Base-by-base conservation (phyloP, 179 eudicot genomes). In the Nepenthes alata region DNA sequence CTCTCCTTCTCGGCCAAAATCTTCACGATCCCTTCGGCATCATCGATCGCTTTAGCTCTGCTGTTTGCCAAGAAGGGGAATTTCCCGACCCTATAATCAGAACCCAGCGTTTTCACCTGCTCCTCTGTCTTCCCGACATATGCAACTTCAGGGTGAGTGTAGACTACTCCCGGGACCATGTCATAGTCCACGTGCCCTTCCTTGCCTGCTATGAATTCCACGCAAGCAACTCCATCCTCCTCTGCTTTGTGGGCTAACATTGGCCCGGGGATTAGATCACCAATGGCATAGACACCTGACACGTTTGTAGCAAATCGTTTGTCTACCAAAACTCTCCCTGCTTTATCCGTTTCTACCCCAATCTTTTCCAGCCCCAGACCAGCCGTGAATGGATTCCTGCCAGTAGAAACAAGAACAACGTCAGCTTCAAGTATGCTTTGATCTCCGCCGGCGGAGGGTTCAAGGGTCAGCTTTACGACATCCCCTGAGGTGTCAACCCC, bases 171-270 rank as follows among this genome's bases (percentile, higher is more conserved):
- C 2, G 96, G 98, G 37, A 91, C 98, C 84, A 83, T 12, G 73
- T 91, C 95, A 59, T 91, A 91, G 81, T 86, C 98, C 64, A 91
- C 96, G 15, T 91, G 98, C 41, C 95, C 96, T 62, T 79, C 85
- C 70, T 88, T 91, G 57, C 97, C 96, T 11, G 96, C 95, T 71
- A 91, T 77, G 68, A 71, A 88, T 69, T 91, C 98, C 5, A 88
- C 98, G 62, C 98, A 91, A 5, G 95, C 96, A 68, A 86, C 83
- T 51, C 96, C 96, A 59, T 91, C 98, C 64, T 91, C 96, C 73
- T 88, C 98, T 9, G 98, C 98, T 77, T 91, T 91, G 80, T 91
- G 98, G 58, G 98, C 96, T 76, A 91, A 70, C 98, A 91, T 88
- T 9, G 98, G 98, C 11, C 98, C 98, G 0, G 96, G 98, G 56